These are phyloP conservation scores for Knoxia roxburghii DNA, from an alignment of 257 asterid genomes.

Conservation along the genomic window DNA sequence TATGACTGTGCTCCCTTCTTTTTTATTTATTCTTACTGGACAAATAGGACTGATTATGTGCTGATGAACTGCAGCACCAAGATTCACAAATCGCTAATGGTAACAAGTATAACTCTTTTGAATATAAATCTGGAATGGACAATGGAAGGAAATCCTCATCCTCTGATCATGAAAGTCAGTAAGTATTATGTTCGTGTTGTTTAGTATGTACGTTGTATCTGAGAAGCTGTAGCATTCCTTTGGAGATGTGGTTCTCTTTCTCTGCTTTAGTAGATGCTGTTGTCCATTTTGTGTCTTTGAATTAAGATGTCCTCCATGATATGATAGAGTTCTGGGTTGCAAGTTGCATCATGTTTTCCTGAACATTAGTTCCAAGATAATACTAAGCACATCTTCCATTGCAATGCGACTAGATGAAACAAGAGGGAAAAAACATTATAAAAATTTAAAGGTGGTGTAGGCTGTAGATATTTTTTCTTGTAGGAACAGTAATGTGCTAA, in stretches of 20 bases:
- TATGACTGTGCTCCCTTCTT: background rate
- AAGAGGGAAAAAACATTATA: background rate
- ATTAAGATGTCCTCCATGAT: background rate
- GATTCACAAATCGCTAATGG: constrained; percentile 54
- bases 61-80: constrained; percentile 62
- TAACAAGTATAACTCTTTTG: constrained; percentile 60
- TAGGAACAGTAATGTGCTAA: background rate
- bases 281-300: background rate
- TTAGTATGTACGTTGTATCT: constrained; percentile 1
- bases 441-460: background rate
- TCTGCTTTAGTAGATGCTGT: background rate
- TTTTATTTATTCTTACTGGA: constrained; percentile 18
- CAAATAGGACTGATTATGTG: constrained; percentile 26
- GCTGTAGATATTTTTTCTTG: background rate
- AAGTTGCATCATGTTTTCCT: background rate
- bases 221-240: constrained; percentile 4
- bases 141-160: constrained; percentile 65
- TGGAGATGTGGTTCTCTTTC: background rate
- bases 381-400: background rate
- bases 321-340: background rate
- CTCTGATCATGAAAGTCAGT: constrained; percentile 90
- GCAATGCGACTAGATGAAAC: background rate
- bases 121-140: constrained; percentile 61
- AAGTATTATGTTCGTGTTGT: constrained; percentile 30
- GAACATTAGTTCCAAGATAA: background rate